Evolutionary conservation across 768 basidiomycete species (phyloP), one percentile per base, ranked within the genome.

Genomic region (Trametes cubensis): DNA sequence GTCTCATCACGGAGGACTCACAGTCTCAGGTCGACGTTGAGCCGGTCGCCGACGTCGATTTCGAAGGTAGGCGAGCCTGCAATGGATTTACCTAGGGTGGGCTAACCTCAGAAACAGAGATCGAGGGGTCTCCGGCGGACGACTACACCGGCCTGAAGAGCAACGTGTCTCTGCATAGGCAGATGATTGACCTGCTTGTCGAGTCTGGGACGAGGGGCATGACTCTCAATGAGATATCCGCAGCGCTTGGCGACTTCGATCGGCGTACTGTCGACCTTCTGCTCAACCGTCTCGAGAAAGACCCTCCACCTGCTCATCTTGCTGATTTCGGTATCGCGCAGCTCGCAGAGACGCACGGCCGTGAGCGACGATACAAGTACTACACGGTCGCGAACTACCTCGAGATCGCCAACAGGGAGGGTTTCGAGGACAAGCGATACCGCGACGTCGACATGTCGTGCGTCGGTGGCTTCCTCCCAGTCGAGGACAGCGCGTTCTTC

Each of bases 281-380:
- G 25, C 81, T 95, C 34, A 80, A 81, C 17, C 84, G 89, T 46
- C 84, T 89, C 21, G 86, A 86, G 65, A 86, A 81, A 68, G 79
- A 71, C 61, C 79, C 78, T 11, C 85, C 87, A 15, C 93, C 93
- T 4, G 62, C 82, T 6, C 92, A 94, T 72, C 81, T 95, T 15
- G 78, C 78, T 54, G 90, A 94, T 71, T 78, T 91, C 42, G 81
- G 85, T 26, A 83, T 92, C 52, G 81, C 83, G 21, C 83, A 86
- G 40, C 73, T 92, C 28, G 88, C 89, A 81, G 95, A 97, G 75
- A 92, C 85, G 0, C 80, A 82, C 64, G 92, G 92, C 5, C 85
- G 94, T 39, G 92, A 98, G 75, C 87, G 94, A 28, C 88, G 93
- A 23, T 85, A 93, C 71, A 83, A 93, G 64, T 93, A 93, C 70